Percentiles rank a stretch among this genome's conserved stretches.
These are phyloP conservation scores for Colletotrichum ledebouriae DNA, from an alignment of 2,329 filamentous ascomycete genomes.

Conservation along the genomic window DNA sequence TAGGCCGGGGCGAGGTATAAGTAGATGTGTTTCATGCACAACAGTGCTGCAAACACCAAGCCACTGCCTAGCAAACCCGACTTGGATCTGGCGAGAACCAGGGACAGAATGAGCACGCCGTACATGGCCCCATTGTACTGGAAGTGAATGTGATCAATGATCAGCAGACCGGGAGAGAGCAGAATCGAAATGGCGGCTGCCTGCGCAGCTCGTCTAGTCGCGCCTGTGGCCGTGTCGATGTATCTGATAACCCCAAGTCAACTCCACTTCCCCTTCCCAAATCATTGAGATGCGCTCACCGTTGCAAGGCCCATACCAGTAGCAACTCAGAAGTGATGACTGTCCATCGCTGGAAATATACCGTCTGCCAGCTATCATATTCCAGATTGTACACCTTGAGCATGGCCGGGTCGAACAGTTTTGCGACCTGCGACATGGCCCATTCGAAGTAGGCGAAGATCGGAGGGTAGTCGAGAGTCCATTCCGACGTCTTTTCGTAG, in stretches of 20 bases:
- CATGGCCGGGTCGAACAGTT: conserved; percentile 84
- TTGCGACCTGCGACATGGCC: conserved; percentile 85
- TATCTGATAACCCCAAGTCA: conserved; percentile 65
- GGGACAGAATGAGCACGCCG: conserved; percentile 86
- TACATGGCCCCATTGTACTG: conserved; percentile 99
- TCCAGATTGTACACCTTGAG: conserved; percentile 83
- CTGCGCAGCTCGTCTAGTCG: conserved; percentile 82
- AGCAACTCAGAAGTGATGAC: conserved; percentile 90
- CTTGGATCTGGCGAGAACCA: conserved; percentile 83
- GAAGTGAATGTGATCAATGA: conserved; percentile 99
- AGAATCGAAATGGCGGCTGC: conserved; percentile 90
- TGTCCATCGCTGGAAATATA: conserved; percentile 92
- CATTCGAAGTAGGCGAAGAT: conserved; percentile 99
- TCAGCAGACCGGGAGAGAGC: conserved; percentile 90
- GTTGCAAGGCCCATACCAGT: conserved; percentile 83
- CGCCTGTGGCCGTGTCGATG: conserved; percentile 76
- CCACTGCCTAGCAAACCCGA: conserved; percentile 84
- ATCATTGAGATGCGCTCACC: conserved; percentile 58
- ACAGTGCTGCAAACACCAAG: conserved; percentile 82
- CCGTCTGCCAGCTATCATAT: conserved; percentile 92
- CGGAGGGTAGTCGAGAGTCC: conserved; percentile 98
- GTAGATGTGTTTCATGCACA: conserved; percentile 99
- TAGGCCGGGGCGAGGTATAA: conserved; percentile 96
- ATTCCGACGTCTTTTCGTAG: conserved; percentile 97
- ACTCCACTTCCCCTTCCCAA: neutral